Conservation (phyloP, 352 stramenopile species). For the Globisporangium parvum region DNA sequence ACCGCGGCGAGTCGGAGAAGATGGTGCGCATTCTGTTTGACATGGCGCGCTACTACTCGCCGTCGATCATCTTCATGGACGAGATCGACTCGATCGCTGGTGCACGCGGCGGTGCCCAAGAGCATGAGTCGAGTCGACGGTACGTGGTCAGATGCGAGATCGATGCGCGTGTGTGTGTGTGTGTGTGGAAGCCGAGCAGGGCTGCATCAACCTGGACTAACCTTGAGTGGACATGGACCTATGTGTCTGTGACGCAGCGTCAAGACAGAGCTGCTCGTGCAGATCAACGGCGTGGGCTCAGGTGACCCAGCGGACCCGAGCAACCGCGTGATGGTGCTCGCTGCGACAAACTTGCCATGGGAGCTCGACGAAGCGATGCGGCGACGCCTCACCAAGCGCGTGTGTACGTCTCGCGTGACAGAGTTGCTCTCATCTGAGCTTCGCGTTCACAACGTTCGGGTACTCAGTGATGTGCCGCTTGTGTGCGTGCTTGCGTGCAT, state of each 20-base stretch:
- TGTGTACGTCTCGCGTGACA: conserved; percentile 50
- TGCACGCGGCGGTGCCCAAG: conserved; percentile 58
- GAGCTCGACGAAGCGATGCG: conserved; percentile 95
- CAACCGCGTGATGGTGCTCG: conserved; percentile 89
- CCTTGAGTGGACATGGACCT: no score
- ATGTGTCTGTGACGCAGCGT: conserved; percentile 43
- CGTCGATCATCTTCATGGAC: conserved; percentile 98
- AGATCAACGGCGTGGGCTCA: conserved; percentile 92
- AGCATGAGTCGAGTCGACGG: conserved; percentile 82
- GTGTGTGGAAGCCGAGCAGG: background rate
- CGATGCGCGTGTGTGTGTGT: background rate
- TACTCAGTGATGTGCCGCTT: background rate
- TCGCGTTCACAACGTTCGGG: no score
- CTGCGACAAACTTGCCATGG: conserved; percentile 96
- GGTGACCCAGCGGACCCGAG: conserved; percentile 15
- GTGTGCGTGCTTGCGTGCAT: no score
- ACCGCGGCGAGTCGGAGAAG: conserved; percentile 93
- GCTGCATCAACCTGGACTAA: background rate
- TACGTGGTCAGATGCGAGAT: conserved; percentile 12
- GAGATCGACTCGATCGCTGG: conserved; percentile 95
- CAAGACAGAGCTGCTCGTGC: conserved; percentile 97
- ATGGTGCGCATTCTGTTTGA: conserved; percentile 97
- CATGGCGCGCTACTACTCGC: conserved; percentile 96
- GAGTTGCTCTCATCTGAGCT: background rate
- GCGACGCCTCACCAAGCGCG: conserved; percentile 93